Percentiles rank a stretch among this genome's conserved stretches.
Evolutionary conservation across 495 filamentous ascomycete species (phyloP).

Genomic region (Aspergillus hancockii): DNA sequence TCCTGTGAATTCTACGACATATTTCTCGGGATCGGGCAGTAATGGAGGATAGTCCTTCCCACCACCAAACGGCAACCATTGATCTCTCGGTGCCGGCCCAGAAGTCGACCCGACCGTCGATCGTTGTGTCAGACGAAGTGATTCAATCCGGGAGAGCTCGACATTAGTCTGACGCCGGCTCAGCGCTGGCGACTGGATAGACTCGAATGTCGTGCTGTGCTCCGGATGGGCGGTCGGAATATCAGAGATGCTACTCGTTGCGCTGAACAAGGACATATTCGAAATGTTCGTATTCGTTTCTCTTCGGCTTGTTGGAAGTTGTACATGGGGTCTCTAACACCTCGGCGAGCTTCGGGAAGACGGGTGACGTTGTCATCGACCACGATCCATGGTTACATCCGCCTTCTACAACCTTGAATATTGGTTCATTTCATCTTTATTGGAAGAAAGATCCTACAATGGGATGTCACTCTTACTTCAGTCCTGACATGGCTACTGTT

Average conservation of each 20-base stretch:
- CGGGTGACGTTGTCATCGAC: slow-evolving; percentile 21
- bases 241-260: background rate
- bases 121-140: slow-evolving; percentile 33
- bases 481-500: too few species aligned
- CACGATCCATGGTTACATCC: slow-evolving; percentile 10
- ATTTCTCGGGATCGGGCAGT: slow-evolving; percentile 48
- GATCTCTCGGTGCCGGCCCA: slow-evolving; percentile 21
- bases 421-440: too few species aligned
- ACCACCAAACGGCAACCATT: slow-evolving; percentile 40
- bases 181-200: slow-evolving; percentile 16
- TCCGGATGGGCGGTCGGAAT: slow-evolving; percentile 5
- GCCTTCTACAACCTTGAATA: background rate
- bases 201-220: background rate
- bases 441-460: too few species aligned
- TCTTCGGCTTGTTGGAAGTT: background rate
- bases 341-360: background rate
- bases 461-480: too few species aligned
- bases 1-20: slow-evolving; percentile 57
- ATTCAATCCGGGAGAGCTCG: slow-evolving; percentile 36
- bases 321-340: background rate
- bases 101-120: slow-evolving; percentile 35
- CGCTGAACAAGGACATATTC: slow-evolving; percentile 8
- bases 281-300: background rate
- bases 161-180: slow-evolving; percentile 31
- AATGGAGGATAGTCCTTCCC: slow-evolving; percentile 46